Evolutionary conservation across 2,329 filamentous ascomycete species (phyloP), one percentile per base, ranked within the genome.

Genomic region (Hypoxylon rubiginosum): DNA sequence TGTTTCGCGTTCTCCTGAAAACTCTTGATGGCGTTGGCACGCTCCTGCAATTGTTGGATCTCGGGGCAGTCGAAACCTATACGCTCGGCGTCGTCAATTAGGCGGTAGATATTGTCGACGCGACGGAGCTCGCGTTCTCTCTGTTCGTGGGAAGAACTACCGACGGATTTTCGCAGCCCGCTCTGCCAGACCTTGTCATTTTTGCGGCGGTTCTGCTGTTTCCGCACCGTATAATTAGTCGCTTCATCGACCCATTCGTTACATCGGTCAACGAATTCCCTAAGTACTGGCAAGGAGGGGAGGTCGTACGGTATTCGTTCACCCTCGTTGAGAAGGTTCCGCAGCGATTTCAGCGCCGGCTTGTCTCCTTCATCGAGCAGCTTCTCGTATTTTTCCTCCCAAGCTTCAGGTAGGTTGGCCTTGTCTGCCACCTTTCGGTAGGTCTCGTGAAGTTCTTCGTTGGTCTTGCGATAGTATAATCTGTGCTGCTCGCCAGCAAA

Each of bases 241-340:
- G 96, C 96, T 81, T 98, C 95, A 75, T 98, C 96, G 68, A 97
- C 93, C 92, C 97, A 97, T 77, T 97, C 94, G 79, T 97, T 97
- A 83, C 96, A 98, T 75, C 93, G 91, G 73, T 97, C 94, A 78
- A 99, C 96, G 82, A 97, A 99, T 71, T 91, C 88, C 80, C 90
- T 92, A 72, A 99, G 86, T 73, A 92, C 88, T 73, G 91, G 87
- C 68, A 99, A 86, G 68, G 93, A 94, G 70, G 90, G 89, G 67
- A 99, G 86, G 62, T 93, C 91, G 84, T 92, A 97, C 63, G 95
- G 94, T 75, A 99, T 97, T 79, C 93, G 94, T 82, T 99, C 96
- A 79, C 96, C 96, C 84, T 99, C 96, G 76, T 91, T 91, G 64
- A 98, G 85, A 59, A 99, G 85, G 52, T 90, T 89, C 69, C 95